These are phyloP conservation scores for Adansonia grandidieri DNA, from an alignment of 441 rosid genomes.

Conservation along the genomic window DNA sequence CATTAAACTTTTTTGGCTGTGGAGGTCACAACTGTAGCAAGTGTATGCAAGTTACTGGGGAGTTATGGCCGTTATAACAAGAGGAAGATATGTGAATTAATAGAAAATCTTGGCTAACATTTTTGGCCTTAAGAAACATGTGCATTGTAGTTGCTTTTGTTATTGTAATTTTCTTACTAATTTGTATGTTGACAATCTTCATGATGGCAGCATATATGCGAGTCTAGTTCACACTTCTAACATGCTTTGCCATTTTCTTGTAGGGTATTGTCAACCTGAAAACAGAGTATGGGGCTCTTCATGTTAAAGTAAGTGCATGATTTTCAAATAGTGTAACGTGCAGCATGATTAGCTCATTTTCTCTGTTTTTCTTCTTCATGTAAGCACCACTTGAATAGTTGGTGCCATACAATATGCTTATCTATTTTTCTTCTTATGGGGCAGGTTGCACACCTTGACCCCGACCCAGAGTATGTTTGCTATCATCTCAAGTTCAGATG, in stretches of 20 bases:
- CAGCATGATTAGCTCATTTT: background rate
- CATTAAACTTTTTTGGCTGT: background rate
- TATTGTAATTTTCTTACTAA: background rate
- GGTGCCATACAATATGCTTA: background rate
- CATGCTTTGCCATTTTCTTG: constrained; percentile 19
- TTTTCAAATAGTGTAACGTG: background rate
- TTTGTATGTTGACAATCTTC: constrained; percentile 10
- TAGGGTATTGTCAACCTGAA: constrained; percentile 87
- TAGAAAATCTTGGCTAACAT: background rate
- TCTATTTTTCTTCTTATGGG: constrained; percentile 2
- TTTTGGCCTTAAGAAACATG: background rate
- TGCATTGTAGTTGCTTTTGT: background rate
- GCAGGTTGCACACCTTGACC: constrained; percentile 2
- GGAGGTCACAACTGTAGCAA: background rate
- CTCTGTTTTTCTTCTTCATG: constrained; percentile 1
- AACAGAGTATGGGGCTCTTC: constrained; percentile 71
- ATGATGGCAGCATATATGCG: background rate
- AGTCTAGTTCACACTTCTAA: background rate
- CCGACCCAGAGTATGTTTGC: background rate
- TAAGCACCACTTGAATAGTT: background rate
- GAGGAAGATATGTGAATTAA: background rate
- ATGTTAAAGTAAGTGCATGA: constrained; percentile 63
- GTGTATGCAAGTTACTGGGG: background rate
- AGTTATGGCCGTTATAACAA: background rate
- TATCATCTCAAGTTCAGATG: background rate